Evolutionary conservation across 2,329 filamentous ascomycete genomes (phyloP).

Genomic region (Aureobasidium sp.): DNA sequence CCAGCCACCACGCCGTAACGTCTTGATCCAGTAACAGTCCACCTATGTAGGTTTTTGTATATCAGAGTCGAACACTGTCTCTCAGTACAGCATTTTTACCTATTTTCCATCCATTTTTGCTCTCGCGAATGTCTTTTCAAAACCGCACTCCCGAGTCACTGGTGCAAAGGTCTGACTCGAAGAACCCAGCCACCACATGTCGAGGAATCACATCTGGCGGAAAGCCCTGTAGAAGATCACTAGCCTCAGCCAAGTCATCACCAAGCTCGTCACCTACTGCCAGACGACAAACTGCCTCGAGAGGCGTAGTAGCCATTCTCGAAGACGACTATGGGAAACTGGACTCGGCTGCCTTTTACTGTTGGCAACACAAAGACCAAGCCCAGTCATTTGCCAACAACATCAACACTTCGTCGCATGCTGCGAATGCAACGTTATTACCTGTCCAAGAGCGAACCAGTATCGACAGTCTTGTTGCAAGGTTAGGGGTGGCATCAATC

Average conservation of each 20-base stretch:
- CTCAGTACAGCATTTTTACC: background rate
- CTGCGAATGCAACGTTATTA: background rate
- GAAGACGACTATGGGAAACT: conserved; percentile 48
- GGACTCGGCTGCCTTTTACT: conserved; percentile 61
- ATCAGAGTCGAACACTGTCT: background rate
- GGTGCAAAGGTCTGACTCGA: conserved; percentile 73
- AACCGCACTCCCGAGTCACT: conserved; percentile 67
- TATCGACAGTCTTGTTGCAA: conserved; percentile 77
- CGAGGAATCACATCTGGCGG: conserved; percentile 77
- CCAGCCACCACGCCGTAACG: conserved; percentile 11
- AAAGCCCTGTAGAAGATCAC: conserved; percentile 70
- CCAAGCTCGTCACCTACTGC: conserved; percentile 28
- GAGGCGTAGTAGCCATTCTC: conserved; percentile 36
- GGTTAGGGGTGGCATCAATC: conserved; percentile 48
- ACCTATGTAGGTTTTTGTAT: conserved; percentile 8
- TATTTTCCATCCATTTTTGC: background rate
- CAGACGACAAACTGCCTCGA: conserved; percentile 20
- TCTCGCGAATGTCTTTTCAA: conserved; percentile 8
- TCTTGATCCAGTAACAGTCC: background rate
- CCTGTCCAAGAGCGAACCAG: conserved; percentile 60
- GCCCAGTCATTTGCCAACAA: conserved; percentile 42
- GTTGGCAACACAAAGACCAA: conserved; percentile 94
- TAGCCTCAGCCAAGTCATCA: conserved; percentile 41
- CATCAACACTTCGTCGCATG: conserved; percentile 18
- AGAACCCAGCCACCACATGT: conserved; percentile 76